phyloP scores from a whole-genome alignment of 1,139 yeast genomes.

The Geotrichum macrosporum region DNA sequence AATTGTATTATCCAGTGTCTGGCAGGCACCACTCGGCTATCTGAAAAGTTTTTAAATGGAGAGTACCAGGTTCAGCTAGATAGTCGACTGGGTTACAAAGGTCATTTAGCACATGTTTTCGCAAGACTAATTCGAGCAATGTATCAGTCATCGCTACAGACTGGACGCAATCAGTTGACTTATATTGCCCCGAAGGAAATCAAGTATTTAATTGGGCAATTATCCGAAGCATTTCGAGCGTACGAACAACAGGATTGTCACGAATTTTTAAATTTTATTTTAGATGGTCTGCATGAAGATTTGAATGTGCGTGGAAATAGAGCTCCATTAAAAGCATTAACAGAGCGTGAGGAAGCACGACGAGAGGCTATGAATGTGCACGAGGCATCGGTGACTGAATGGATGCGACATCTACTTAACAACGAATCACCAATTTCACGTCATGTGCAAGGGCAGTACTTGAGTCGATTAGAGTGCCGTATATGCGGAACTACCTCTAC shows the following conservation, averaged over 20 bases:
- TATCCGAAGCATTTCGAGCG: constrained; percentile 69
- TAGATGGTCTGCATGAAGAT: constrained; percentile 88
- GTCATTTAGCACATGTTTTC: constrained; percentile 70
- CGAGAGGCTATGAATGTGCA: constrained; percentile 75
- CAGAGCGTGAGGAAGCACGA: constrained; percentile 68
- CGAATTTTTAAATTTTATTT: constrained; percentile 76
- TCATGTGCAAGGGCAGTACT: constrained; percentile 84
- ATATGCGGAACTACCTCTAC: constrained; percentile 79
- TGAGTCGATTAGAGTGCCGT: constrained; percentile 72
- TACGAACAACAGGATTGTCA: constrained; percentile 90
- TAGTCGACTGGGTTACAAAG: constrained; percentile 78
- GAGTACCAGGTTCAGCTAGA: constrained; percentile 72
- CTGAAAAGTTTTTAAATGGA: constrained; percentile 49
- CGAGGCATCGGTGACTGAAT: constrained; percentile 84
- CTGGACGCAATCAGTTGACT: constrained; percentile 42
- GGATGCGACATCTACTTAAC: constrained; percentile 85
- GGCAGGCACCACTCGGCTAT: constrained; percentile 48
- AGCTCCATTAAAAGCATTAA: constrained; percentile 53
- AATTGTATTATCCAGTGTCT: constrained; percentile 87
- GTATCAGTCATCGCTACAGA: constrained; percentile 34
- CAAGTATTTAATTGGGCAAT: constrained; percentile 60
- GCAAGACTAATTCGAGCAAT: constrained; percentile 61
- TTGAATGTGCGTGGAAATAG: constrained; percentile 63
- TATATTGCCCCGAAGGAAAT: constrained; percentile 55
- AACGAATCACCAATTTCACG: constrained; percentile 84